Conservation (phyloP, 1,139 yeast genomes). For the Protomyces pachydermus region DNA sequence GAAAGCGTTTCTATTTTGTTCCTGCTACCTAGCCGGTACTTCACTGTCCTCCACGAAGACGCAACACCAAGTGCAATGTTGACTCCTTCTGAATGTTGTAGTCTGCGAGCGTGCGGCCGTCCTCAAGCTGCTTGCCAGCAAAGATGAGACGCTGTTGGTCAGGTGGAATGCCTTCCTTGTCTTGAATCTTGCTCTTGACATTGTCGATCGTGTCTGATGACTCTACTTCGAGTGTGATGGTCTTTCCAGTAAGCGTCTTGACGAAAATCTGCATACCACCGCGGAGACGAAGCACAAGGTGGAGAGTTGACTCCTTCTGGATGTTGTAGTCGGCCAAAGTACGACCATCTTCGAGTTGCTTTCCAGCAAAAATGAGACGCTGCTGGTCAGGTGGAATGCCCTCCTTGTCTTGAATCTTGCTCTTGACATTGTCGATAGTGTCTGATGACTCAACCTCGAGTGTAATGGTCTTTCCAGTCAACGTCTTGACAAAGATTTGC, state of each 20-base stretch:
- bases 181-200: constrained; percentile 88
- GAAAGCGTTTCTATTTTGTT: not conserved
- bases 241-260: constrained; percentile 82
- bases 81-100: constrained; percentile 99
- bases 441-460: constrained; percentile 91
- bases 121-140: constrained; percentile 99
- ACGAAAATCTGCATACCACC: constrained; percentile 72
- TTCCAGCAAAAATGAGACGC: constrained; percentile 88
- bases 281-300: constrained; percentile 79
- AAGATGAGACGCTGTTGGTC: constrained; percentile 99
- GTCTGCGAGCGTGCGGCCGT: constrained; percentile 93
- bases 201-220: constrained; percentile 91
- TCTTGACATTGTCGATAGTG: constrained; percentile 89
- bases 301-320: constrained; percentile 98
- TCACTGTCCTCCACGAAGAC: constrained; percentile 59
- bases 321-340: constrained; percentile 99
- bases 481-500: constrained; percentile 80
- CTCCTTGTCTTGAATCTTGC: constrained; percentile 91
- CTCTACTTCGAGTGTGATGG: constrained; percentile 90
- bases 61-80: constrained; percentile 91
- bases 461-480: constrained; percentile 98
- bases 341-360: constrained; percentile 89
- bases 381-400: constrained; percentile 95
- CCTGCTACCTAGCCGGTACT: constrained; percentile 32
- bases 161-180: constrained; percentile 98